These are phyloP conservation scores for Boletellus deceptivus DNA, from an alignment of 1,284 basidiomycete genomes.

Conservation along the genomic window DNA sequence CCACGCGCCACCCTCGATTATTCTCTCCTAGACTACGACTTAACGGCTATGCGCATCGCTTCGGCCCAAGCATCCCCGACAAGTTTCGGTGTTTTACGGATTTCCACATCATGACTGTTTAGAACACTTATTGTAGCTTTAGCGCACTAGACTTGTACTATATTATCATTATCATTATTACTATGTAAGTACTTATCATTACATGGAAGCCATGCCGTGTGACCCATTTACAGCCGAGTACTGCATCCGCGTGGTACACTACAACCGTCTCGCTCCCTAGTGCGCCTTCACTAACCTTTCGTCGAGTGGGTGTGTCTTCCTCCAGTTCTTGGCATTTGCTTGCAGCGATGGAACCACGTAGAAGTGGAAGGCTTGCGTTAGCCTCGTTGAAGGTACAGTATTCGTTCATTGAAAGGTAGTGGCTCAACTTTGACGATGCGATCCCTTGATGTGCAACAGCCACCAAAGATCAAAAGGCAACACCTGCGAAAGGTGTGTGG, in stretches of 20 bases:
- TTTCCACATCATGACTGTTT: conserved; percentile 9
- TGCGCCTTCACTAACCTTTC: no score
- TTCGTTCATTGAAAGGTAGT: background rate
- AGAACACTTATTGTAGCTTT: conserved; percentile 17
- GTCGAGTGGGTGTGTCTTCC: background rate
- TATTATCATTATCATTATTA: background rate
- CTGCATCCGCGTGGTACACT: background rate
- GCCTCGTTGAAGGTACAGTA: conserved; percentile 30
- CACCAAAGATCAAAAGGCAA: conserved; percentile 30
- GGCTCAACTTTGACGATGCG: conserved; percentile 4
- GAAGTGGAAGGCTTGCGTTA: conserved; percentile 14
- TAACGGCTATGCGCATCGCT: background rate
- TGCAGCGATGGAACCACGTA: conserved; percentile 25
- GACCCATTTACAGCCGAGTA: background rate
- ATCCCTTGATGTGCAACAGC: conserved; percentile 15
- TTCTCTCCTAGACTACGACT: conserved; percentile 9
- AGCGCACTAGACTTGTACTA: background rate
- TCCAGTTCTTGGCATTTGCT: background rate
- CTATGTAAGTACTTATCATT: no score
- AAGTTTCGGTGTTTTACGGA: conserved; percentile 12
- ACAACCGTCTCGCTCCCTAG: background rate
- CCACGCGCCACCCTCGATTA: background rate
- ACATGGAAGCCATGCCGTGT: no score
- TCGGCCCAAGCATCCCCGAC: background rate
- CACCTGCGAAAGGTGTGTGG: conserved; percentile 27